Base-by-base conservation (phyloP, 345 rosid species). In the thale cress (Arabidopsis thaliana) region DNA sequence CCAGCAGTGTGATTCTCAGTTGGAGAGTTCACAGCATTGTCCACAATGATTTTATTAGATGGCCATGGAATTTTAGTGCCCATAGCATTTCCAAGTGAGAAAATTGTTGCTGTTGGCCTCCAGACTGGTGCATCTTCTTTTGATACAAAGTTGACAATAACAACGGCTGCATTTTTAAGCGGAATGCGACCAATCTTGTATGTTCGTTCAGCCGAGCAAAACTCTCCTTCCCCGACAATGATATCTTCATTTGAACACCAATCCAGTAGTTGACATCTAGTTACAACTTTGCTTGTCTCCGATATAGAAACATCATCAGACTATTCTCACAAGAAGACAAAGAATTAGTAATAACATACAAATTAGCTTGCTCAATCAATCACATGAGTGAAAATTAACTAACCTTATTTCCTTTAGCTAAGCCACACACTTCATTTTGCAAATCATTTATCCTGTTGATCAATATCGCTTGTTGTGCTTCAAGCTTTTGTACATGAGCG, bases 41-140 rank as follows among this genome's bases (percentile, higher is more conserved):
- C 64, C 46, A 59, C 20, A 14, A 36, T 59, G 6, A 58, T 8
- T 25, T 58, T 58, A 1, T 34, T 13, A 58, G 44, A n/a, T 8
- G 30, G 56, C 30, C 63, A 59, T 16, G 45, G 44, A 5, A 59
- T 59, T 59, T 59, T 59, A 3, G 8, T n/a, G 4, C 63, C 44
- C 9, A 50, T 14, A 50, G 13, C 56, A 22, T 50, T 5, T 4
- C 12, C 56, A 22, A 50, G 56, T 22, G 56, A 8, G 12, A 22
- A 12, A 22, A 50, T 20, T 0, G 30, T 36, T 36, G 40, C 7
- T 6, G 40, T 36, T 36, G 40, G 40, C 10, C 40, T 36, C 40
- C 2, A 36, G 40, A 36, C 40, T 7, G 7, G 7, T 36, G 40
- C 40, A 36, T 7, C 40, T 36, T 36, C 40, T 36, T 36, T 36